Percentiles rank a stretch among this genome's conserved stretches.
These are phyloP conservation scores for Verticillium zaregamsianum DNA, from an alignment of 2,329 filamentous ascomycete species.

Conservation along the genomic window DNA sequence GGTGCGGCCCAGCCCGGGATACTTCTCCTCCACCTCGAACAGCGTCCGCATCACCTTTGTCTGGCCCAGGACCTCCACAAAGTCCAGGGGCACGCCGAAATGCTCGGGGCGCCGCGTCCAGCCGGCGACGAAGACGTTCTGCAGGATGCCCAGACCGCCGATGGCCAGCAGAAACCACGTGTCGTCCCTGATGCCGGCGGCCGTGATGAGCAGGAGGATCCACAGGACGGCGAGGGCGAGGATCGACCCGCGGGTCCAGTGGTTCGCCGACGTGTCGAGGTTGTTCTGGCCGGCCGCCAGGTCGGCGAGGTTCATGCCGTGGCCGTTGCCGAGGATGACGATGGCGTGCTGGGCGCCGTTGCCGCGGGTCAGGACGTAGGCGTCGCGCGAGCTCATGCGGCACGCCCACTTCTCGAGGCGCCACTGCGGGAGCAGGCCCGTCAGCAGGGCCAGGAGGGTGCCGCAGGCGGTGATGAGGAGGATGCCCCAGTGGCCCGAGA, in stretches of 20 bases:
- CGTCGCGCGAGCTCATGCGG: slow-evolving; percentile 22
- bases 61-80: slow-evolving; percentile 5
- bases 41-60: slow-evolving; percentile 11
- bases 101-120: slow-evolving; percentile 20
- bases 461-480: slow-evolving; percentile 33
- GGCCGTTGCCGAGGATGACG: slow-evolving; percentile 26
- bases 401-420: slow-evolving; percentile 37
- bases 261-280: neutral
- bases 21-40: slow-evolving; percentile 5
- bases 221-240: slow-evolving; percentile 27
- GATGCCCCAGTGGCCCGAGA: slow-evolving; percentile 31
- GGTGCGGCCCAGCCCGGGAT: neutral
- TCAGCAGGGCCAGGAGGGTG: slow-evolving; percentile 28
- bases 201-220: slow-evolving; percentile 35
- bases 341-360: slow-evolving; percentile 36
- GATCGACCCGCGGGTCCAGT: slow-evolving; percentile 15
- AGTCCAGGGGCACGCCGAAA: slow-evolving; percentile 19
- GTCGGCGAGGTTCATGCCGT: slow-evolving; percentile 36
- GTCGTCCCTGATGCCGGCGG: slow-evolving; percentile 27
- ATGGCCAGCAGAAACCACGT: slow-evolving; percentile 36
- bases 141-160: slow-evolving; percentile 33
- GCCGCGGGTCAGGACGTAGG: slow-evolving; percentile 30
- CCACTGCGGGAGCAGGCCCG: slow-evolving; percentile 36
- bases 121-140: slow-evolving; percentile 32
- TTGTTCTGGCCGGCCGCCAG: slow-evolving; percentile 23